Evolutionary conservation across 1,139 yeast genomes (phyloP), one percentile per base, ranked within the genome.

Genomic region (Geotrichum carabidarum): DNA sequence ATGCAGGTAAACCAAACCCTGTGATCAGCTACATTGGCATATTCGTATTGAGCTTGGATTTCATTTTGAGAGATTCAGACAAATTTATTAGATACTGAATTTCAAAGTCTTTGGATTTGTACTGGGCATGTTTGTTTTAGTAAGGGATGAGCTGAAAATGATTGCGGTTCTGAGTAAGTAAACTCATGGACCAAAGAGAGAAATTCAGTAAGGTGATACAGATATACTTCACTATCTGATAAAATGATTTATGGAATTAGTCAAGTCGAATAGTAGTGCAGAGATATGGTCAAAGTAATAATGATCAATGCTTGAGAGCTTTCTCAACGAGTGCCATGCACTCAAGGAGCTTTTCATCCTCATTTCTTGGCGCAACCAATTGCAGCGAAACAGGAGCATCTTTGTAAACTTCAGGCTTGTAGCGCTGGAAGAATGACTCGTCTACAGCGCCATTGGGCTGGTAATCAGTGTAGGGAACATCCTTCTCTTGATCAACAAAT

Each of bases 331-430:
- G 5, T 35, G 32, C 41, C 41, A 41, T 5, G 17, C 31, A 43
- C 27, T 47, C 47, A 14, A 52, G 3, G 17, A 43, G 31, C 12
- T 47, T 22, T 53, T 75, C 78, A 57, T 76, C 79, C 44, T 68
- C 65, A 59, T 68, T 70, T 40, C 78, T 64, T 55, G 72, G 67
- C 5, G 75, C 78, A 12, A 71, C 71, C 56, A 76, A 61, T 60
- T 75, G 79, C 54, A 76, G 65, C 36, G 71, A 69, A 42, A 75
- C 71, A 3, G 79, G 79, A 1, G 78, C 78, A 37, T 72, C 75
- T 12, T 60, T 64, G 55, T 66, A 75, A 52, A 65, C 62, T 34
- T 68, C 71, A 0, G 78, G 75, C 37, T 65, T 65, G 61, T 74
- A 74, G 55, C 63, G 56, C 17, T 63, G 65, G 49, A 64, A 53